A percentile compares a stretch with the other conserved stretches of the same genome.
Conservation (phyloP, 2,329 filamentous ascomycete genomes). For the Penicillium capsulatum region DNA sequence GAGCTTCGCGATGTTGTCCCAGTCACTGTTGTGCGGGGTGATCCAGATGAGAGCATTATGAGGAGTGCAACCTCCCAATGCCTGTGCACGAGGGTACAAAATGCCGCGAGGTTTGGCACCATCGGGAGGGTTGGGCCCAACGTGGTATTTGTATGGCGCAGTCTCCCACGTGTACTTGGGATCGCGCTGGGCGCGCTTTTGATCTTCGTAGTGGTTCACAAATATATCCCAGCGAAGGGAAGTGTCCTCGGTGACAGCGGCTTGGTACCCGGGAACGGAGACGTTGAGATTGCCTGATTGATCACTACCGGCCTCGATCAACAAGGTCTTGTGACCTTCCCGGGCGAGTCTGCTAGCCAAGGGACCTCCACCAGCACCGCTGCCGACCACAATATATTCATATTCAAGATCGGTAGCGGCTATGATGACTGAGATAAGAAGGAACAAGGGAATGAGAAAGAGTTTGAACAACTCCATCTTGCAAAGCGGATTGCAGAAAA, state of each 20-base stretch:
- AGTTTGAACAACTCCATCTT: too few relatives aligned
- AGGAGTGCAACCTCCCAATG: slow-evolving; percentile 54
- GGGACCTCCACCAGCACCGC: slow-evolving; percentile 33
- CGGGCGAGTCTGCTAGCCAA: slow-evolving; percentile 30
- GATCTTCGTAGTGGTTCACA: slow-evolving; percentile 29
- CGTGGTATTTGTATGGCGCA: slow-evolving; percentile 49
- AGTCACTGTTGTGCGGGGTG: slow-evolving; percentile 57
- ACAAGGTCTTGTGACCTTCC: slow-evolving; percentile 30
- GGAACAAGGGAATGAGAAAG: too few relatives aligned
- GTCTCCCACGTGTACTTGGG: slow-evolving; percentile 40
- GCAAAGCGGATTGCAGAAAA: too few relatives aligned
- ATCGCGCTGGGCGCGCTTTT: slow-evolving; percentile 21
- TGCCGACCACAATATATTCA: slow-evolving; percentile 37
- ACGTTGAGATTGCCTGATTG: slow-evolving; percentile 25
- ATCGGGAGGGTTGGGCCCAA: slow-evolving; percentile 50
- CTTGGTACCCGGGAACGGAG: slow-evolving; percentile 22
- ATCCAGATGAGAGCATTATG: slow-evolving; percentile 60
- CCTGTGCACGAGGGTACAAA: slow-evolving; percentile 55
- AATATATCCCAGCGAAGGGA: slow-evolving; percentile 30
- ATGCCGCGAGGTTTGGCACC: slow-evolving; percentile 52
- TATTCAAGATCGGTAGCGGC: too few relatives aligned
- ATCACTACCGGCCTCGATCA: slow-evolving; percentile 34
- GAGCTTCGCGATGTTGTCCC: slow-evolving; percentile 51
- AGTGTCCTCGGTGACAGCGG: slow-evolving; percentile 24
- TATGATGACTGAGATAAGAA: too few relatives aligned